Evolutionary conservation across 225 moss, liverwort and hornwort species (phyloP), one percentile per base, ranked within the genome.

Genomic region (Sphagnum contortum): DNA sequence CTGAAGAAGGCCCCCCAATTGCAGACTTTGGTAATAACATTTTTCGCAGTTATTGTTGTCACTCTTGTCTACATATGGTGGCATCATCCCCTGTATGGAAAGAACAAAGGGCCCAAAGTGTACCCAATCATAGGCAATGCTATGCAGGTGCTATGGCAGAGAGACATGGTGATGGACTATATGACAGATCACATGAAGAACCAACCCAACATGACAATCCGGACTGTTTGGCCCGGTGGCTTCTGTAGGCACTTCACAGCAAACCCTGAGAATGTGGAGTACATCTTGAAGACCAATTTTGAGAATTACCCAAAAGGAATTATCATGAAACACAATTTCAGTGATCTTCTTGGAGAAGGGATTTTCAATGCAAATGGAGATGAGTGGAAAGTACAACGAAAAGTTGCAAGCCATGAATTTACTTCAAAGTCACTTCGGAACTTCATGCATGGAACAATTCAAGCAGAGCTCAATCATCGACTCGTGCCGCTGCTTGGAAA

Each of bases 331-430:
- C 44, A 6, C 4, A 59, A 47, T 6, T 55, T 79, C 49, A 14
- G 49, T 5, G 71, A 77, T 4, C 59, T 86, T 64, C 68, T 82
- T 0, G 82, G 79, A 8, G 29, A 75, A 44, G 86, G 86, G 46
- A 81, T 85, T 64, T 76, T 85, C 72, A 81, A 76, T 10, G 75
- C 59, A 2, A 72, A 85, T 48, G 81, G 76, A 14, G 69, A 74
- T 12, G 55, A 54, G 4, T 85, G 85, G 85, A 79, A 66, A 52
- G 59, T 77, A 49, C 75, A 84, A 57, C 63, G 80, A 9, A 73
- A 78, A 58, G 71, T 80, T 8, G 85, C 85, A 3, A 79, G 72
- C 55, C 57, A 64, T 47, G 86, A 82, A 52, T 82, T 86, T 58
- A 75, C 70, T 0, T 68, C 72, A 2, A 72, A 69, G 2, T 79